Evolutionary conservation across 2,329 filamentous ascomycete species (phyloP).

Genomic region (Colletotrichum sansevieriae): DNA sequence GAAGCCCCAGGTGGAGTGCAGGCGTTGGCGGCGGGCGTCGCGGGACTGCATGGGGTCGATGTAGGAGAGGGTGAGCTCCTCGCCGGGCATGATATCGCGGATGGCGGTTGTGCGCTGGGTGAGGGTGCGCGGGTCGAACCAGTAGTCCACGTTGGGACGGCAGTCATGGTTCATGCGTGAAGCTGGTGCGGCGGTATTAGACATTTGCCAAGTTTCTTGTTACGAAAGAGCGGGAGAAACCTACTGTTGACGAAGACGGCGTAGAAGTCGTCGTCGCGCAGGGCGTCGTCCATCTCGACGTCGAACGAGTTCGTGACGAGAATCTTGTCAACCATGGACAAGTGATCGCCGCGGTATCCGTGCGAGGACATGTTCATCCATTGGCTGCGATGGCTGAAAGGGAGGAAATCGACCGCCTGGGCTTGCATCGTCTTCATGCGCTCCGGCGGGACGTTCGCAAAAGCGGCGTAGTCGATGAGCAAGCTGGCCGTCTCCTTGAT

Average conservation of each 20-base stretch:
- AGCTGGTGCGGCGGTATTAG: conserved; percentile 43
- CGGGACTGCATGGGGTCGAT: conserved; percentile 53
- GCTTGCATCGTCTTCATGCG: conserved; percentile 50
- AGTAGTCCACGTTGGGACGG: conserved; percentile 59
- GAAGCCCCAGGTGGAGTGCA: conserved; percentile 56
- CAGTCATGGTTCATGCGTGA: conserved; percentile 61
- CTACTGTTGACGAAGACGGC: conserved; percentile 55
- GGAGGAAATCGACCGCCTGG: conserved; percentile 49
- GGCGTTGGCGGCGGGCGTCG: conserved; percentile 47
- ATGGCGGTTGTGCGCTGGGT: conserved; percentile 56
- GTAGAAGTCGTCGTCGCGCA: conserved; percentile 50
- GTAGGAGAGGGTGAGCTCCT: conserved; percentile 60
- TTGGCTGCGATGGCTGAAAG: conserved; percentile 47
- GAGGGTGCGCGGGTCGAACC: conserved; percentile 54
- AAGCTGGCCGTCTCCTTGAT: conserved; percentile 54
- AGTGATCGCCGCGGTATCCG: conserved; percentile 44
- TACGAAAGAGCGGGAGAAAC: conserved; percentile 8
- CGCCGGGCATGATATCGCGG: conserved; percentile 55
- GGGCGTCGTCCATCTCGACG: conserved; percentile 49
- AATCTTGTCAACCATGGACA: conserved; percentile 52
- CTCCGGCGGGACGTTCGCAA: conserved; percentile 46
- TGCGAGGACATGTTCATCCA: conserved; percentile 56
- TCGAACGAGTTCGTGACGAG: conserved; percentile 56
- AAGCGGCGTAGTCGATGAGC: conserved; percentile 56
- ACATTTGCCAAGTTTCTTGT: not conserved